Evolutionary conservation across 2,329 filamentous ascomycete species (phyloP).

Genomic region (Fusarium clavum): DNA sequence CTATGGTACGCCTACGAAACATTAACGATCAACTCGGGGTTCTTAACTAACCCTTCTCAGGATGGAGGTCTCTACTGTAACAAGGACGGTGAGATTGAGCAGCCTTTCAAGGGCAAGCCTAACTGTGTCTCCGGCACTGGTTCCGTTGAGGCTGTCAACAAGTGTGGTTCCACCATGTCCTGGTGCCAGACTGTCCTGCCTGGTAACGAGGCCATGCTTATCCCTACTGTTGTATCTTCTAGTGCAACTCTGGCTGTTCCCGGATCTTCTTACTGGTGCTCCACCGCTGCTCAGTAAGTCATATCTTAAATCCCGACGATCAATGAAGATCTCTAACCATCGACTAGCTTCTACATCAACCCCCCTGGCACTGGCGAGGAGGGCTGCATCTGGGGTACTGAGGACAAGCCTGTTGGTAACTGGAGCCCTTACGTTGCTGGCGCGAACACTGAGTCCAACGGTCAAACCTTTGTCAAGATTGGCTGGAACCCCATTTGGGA

Average conservation of each 20-base stretch:
- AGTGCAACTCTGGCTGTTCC: constrained; percentile 76
- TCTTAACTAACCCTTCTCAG: constrained; percentile 53
- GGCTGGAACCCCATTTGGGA: constrained; percentile 83
- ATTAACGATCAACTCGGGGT: neutral
- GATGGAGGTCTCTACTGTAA: constrained; percentile 82
- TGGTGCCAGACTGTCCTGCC: constrained; percentile 85
- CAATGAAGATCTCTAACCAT: constrained; percentile 42
- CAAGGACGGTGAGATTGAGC: constrained; percentile 70
- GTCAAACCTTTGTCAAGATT: constrained; percentile 79
- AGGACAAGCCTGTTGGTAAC: constrained; percentile 73
- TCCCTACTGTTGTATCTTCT: constrained; percentile 75
- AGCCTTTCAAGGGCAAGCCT: constrained; percentile 74
- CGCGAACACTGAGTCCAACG: constrained; percentile 73
- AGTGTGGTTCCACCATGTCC: constrained; percentile 69
- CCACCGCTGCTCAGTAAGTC: constrained; percentile 78
- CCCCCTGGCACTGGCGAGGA: constrained; percentile 72
- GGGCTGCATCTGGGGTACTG: constrained; percentile 79
- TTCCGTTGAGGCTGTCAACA: constrained; percentile 73
- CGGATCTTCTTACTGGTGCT: constrained; percentile 75
- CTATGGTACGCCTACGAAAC: constrained; percentile 68
- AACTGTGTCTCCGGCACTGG: constrained; percentile 79
- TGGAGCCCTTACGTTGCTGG: constrained; percentile 83
- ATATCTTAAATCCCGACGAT: neutral
- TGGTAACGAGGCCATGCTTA: constrained; percentile 85
- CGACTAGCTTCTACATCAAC: constrained; percentile 79